A percentile compares a stretch with the other conserved stretches of the same genome.
phyloP scores from a whole-genome alignment of 208 protist genomes.

The Wallacemonas sp. region DNA sequence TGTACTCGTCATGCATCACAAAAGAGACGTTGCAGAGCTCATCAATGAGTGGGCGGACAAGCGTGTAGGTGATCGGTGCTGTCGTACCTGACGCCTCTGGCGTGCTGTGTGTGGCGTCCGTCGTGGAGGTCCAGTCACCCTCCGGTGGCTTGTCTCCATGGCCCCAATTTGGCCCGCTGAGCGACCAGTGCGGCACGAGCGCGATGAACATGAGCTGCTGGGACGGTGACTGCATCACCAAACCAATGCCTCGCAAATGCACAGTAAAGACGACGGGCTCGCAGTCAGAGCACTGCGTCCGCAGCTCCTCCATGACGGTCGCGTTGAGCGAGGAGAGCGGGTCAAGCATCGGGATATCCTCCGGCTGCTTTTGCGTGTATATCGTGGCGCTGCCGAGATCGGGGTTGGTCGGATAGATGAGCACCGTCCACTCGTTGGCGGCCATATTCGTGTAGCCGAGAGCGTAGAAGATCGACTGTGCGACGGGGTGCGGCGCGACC shows the following conservation, averaged over 20 bases:
- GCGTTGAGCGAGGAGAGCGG: neutral
- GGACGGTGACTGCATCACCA: neutral
- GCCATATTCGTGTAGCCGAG: conserved; percentile 13
- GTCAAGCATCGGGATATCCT: neutral
- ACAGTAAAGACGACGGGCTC: neutral
- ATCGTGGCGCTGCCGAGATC: neutral
- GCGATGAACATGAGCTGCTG: neutral
- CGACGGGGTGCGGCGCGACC: neutral
- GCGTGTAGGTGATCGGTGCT: neutral
- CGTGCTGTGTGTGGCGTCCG: neutral
- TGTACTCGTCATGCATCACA: conserved; percentile 13
- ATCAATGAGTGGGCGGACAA: neutral
- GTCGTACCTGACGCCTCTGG: neutral
- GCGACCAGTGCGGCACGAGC: neutral
- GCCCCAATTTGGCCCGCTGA: neutral
- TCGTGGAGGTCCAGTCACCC: neutral
- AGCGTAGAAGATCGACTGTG: conserved; percentile 3
- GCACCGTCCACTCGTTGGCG: neutral
- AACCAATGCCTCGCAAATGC: neutral
- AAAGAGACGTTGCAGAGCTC: conserved; percentile 14
- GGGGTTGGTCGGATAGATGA: neutral
- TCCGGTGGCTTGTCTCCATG: neutral
- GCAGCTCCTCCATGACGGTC: neutral
- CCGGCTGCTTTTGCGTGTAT: neutral
- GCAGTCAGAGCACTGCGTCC: neutral